Base-by-base conservation (phyloP, 345 rosid genomes). In the Cardiospermum halicacabum region DNA sequence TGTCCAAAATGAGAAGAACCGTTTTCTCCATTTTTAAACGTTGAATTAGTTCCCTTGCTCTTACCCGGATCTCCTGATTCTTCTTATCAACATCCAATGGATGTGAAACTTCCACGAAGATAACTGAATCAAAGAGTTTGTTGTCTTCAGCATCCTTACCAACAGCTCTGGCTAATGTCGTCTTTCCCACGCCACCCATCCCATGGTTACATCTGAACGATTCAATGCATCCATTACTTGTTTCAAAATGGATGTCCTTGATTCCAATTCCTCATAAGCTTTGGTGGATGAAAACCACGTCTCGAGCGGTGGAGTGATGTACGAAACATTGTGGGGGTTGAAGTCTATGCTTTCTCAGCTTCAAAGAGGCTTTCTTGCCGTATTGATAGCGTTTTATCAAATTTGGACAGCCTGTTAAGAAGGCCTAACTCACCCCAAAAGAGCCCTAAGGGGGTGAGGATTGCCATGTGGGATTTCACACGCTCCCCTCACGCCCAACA, bases 321-420 rank as follows among this genome's bases (percentile, higher is more conserved):
- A n/a, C n/a, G n/a, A n/a, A n/a, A n/a, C n/a, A n/a, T n/a, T n/a
- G n/a, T n/a, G n/a, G n/a, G n/a, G n/a, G n/a, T n/a, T n/a, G n/a
- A n/a, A n/a, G n/a, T n/a, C n/a, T n/a, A n/a, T n/a, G n/a, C n/a
- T n/a, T n/a, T n/a, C n/a, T n/a, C n/a, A n/a, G n/a, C n/a, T n/a
- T n/a, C n/a, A n/a, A n/a, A n/a, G n/a, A n/a, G n/a, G 71, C 71
- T 45, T 56, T 31, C 58, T 50, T 65, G 39, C 68, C 10, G 7
- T 54, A 7, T 22, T 16, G 19, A 25, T 72, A 62, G 0, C 48
- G 53, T 18, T 22, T n/a, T 57, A 42, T 59, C 24, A 42, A 7
- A 60, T 58, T 30, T 0, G 60, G 62, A 54, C 54, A 64, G n/a
- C n/a, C n/a, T n/a, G n/a, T n/a, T n/a, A n/a, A n/a, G n/a, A n/a